These are phyloP conservation scores for Leishmania aethiopica DNA, from an alignment of 208 protist species.

Conservation along the genomic window DNA sequence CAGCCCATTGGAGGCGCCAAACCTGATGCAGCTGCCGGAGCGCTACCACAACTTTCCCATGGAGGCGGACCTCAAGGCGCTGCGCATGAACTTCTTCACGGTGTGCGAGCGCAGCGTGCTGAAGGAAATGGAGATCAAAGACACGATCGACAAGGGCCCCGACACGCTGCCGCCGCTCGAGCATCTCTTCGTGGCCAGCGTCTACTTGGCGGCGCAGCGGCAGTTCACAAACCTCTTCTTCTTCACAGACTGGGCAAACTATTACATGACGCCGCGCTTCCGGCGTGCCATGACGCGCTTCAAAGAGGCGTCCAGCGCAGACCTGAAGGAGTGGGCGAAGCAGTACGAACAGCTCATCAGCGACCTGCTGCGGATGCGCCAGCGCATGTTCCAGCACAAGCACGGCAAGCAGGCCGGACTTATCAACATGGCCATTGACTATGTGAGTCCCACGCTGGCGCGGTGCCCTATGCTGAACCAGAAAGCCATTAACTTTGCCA, in stretches of 20 bases:
- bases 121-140: constrained; percentile 91
- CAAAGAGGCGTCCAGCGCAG: constrained; percentile 80
- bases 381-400: constrained; percentile 88
- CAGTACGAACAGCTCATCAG: constrained; percentile 86
- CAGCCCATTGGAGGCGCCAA: constrained; percentile 84
- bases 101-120: constrained; percentile 77
- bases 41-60: constrained; percentile 92
- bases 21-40: constrained; percentile 84
- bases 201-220: constrained; percentile 75
- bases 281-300: constrained; percentile 72
- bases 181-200: constrained; percentile 82
- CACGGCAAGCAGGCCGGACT: constrained; percentile 63
- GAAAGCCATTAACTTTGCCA: constrained; percentile 90
- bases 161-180: constrained; percentile 75
- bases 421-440: constrained; percentile 77
- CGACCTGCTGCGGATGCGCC: constrained; percentile 82
- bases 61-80: constrained; percentile 74
- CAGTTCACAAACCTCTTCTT: constrained; percentile 90
- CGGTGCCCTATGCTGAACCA: constrained; percentile 88
- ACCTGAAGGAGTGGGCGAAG: constrained; percentile 89
- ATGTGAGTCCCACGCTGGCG: constrained; percentile 68
- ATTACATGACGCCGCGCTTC: constrained; percentile 82
- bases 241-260: constrained; percentile 69
- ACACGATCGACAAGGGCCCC: constrained; percentile 80
- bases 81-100: constrained; percentile 91